These are phyloP conservation scores for Magnaporthiopsis rhizophila DNA, from an alignment of 2,329 filamentous ascomycete species.

Conservation along the genomic window DNA sequence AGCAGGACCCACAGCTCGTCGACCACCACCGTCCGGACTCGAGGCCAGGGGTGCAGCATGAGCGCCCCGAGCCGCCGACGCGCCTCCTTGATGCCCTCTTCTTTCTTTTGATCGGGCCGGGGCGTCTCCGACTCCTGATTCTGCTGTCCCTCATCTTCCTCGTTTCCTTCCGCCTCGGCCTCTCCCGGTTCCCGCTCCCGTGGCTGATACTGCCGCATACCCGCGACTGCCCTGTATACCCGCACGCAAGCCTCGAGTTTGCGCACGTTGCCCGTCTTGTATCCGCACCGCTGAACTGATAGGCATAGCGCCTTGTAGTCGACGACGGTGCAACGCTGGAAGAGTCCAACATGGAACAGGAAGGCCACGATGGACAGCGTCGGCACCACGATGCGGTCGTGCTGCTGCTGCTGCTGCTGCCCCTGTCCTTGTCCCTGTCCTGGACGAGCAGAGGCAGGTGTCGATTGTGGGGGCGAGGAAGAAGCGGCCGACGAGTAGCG, in stretches of 20 bases:
- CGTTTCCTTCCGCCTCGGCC: not conserved
- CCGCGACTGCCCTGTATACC: slow-evolving; percentile 65
- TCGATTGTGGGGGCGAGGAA: not conserved
- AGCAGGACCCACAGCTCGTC: slow-evolving; percentile 51
- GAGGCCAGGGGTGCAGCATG: slow-evolving; percentile 75
- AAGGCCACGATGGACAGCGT: slow-evolving; percentile 72
- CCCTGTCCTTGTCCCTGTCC: no score
- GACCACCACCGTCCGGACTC: slow-evolving; percentile 52
- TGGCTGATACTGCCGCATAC: slow-evolving; percentile 15
- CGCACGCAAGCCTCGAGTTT: slow-evolving; percentile 75
- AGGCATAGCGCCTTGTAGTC: slow-evolving; percentile 55
- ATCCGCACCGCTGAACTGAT: slow-evolving; percentile 68
- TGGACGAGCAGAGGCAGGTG: not conserved
- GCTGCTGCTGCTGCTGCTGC: slow-evolving; percentile 24
- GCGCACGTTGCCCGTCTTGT: slow-evolving; percentile 72
- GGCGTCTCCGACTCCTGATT: not conserved
- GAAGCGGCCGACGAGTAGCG: slow-evolving; percentile 10
- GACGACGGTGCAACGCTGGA: slow-evolving; percentile 30
- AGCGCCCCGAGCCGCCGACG: slow-evolving; percentile 63
- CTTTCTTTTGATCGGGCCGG: slow-evolving; percentile 20
- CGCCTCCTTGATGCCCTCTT: slow-evolving; percentile 42
- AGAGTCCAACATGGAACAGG: slow-evolving; percentile 56
- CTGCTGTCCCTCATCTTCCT: not conserved
- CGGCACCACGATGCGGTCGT: slow-evolving; percentile 68
- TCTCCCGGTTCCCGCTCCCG: not conserved